These are phyloP conservation scores for Mycosphaerelloides madeirae DNA, from an alignment of 2,329 filamentous ascomycete genomes.

Conservation along the genomic window DNA sequence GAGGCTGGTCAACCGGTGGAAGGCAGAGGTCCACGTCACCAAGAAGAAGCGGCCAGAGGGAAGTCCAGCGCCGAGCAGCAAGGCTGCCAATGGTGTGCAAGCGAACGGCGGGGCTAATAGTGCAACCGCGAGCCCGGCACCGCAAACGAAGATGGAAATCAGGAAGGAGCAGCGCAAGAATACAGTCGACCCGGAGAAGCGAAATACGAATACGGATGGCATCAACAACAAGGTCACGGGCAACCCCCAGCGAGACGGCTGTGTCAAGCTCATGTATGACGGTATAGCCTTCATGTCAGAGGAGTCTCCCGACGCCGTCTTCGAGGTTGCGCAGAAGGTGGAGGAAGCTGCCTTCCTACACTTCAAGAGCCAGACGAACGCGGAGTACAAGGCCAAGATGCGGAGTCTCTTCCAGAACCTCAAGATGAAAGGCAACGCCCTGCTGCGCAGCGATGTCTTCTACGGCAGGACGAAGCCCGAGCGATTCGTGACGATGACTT, in stretches of 20 bases:
- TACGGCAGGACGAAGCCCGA: conserved; percentile 66
- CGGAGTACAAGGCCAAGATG: conserved; percentile 80
- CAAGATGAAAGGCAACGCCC: conserved; percentile 82
- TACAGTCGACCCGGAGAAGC: conserved; percentile 65
- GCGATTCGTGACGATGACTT: conserved; percentile 77
- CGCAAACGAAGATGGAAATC: conserved; percentile 43
- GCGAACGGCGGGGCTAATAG: conserved; percentile 12
- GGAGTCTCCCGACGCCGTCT: conserved; percentile 59
- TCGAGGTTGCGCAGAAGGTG: conserved; percentile 62
- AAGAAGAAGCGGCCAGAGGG: conserved; percentile 34
- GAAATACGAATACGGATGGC: conserved; percentile 75
- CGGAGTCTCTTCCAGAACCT: conserved; percentile 91
- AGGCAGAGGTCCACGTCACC: conserved; percentile 63
- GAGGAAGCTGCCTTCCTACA: conserved; percentile 70
- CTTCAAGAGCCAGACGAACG: conserved; percentile 64
- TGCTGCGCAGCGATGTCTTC: conserved; percentile 71
- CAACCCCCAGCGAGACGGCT: conserved; percentile 70
- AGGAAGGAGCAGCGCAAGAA: conserved; percentile 40
- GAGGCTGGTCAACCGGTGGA: conserved; percentile 85
- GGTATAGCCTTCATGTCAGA: conserved; percentile 71
- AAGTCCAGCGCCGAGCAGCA: conserved; percentile 42
- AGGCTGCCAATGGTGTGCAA: conserved; percentile 34
- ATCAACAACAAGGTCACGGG: conserved; percentile 73
- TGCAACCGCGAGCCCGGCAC: conserved; percentile 37
- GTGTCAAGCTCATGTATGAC: conserved; percentile 89